phyloP scores from a whole-genome alignment of 495 filamentous ascomycete genomes.

The Penicillium tannophilum region DNA sequence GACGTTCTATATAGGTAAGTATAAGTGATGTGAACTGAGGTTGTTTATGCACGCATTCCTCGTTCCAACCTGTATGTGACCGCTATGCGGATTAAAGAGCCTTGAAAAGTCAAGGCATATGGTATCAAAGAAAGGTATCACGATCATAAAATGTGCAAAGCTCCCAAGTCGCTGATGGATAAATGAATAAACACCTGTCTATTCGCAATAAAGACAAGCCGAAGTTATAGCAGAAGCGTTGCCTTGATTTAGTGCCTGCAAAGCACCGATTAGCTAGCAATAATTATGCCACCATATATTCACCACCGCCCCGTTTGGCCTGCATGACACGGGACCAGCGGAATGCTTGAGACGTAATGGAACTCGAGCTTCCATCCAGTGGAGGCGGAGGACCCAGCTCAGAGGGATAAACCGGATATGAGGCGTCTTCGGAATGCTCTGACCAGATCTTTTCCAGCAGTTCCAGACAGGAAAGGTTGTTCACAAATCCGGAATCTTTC shows the following conservation, averaged over 20 bases:
- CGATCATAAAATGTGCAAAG: constrained; percentile 17
- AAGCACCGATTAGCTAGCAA: background rate
- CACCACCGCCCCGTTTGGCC: constrained; percentile 65
- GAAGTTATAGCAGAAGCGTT: constrained; percentile 1
- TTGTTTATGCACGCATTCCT: background rate
- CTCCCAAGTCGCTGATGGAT: constrained; percentile 18
- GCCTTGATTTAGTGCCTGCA: background rate
- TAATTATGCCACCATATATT: constrained; percentile 80
- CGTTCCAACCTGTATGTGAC: background rate
- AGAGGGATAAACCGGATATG: constrained; percentile 22
- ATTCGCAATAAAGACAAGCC: constrained; percentile 1
- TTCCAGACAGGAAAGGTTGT: constrained; percentile 84
- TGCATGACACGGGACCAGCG: constrained; percentile 79
- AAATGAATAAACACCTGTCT: constrained; percentile 12
- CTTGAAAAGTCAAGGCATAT: background rate
- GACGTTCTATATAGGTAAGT: background rate
- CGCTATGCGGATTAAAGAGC: background rate
- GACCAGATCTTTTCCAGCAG: constrained; percentile 85
- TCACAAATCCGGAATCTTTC: constrained; percentile 85
- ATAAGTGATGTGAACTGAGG: background rate
- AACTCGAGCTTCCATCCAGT: constrained; percentile 19
- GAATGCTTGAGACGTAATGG: constrained; percentile 54
- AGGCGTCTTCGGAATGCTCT: constrained; percentile 42
- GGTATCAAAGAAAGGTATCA: constrained; percentile 26
- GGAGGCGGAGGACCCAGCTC: constrained; percentile 20